Base-by-base conservation (phyloP, 1,139 yeast genomes). In the Pneumocystis jirovecii region DNA sequence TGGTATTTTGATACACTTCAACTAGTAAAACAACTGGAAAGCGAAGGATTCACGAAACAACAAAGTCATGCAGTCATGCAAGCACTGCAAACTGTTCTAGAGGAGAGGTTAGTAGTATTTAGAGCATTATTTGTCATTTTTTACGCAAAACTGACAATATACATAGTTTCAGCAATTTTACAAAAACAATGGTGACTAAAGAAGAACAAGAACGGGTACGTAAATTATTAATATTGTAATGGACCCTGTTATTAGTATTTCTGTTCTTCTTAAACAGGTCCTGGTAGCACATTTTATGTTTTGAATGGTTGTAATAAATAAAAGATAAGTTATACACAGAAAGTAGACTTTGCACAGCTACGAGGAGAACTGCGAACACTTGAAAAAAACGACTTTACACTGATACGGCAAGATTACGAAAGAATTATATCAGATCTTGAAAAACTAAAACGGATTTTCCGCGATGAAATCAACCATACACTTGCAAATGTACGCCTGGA, bases 311-410 rank as follows among this genome's bases (percentile, higher is more conserved):
- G 7, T 50, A 60, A 40, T 60, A 6, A 63, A 84, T 89, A 25
- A 85, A 85, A 93, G 68, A 83, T 91, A 70, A 86, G 96, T 7
- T 93, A 93, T 75, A 96, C 91, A 73, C 98, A 93, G 72, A 89
- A 93, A 72, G 97, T 93, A 42, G 97, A 91, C 75, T 93, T 93
- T 80, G 95, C 96, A 61, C 91, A 91, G 74, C 81, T 91, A 68
- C 87, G 90, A 74, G 96, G 96, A 50, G 97, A 91, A 74, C 80
- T 91, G 65, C 91, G 88, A 72, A 85, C 91, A 62, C 83, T 89
- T 77, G 98, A 93, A 76, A 85, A 86, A 73, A 82, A 90, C 17
- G 97, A 93, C 71, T 87, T 89, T 72, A 86, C 88, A 65, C 82
- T 84, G 64, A 81, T 93, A 68, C 86, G 86, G 72, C 88, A 87